A percentile compares a stretch with the other conserved stretches of the same genome.
Evolutionary conservation across 768 basidiomycete species (phyloP).

Genomic region (Lepiota brunneoincarnata): DNA sequence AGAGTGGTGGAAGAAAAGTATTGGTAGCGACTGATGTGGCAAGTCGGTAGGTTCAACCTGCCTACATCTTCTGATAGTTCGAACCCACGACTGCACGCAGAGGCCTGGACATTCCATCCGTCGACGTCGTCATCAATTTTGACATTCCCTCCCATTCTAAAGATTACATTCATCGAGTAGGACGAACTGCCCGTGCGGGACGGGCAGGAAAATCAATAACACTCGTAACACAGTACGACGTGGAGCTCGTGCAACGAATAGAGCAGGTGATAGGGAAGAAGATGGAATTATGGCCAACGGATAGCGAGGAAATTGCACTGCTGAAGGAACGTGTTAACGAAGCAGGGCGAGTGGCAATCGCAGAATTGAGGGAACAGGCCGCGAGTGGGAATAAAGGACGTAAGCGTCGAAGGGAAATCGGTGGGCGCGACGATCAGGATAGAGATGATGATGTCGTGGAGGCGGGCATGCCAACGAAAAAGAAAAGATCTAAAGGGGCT

Average conservation of each 20-base stretch:
- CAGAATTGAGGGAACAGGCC: constrained; percentile 73
- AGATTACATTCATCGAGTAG: constrained; percentile 98
- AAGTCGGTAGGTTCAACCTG: constrained; percentile 57
- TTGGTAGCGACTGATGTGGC: constrained; percentile 97
- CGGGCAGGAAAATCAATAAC: constrained; percentile 95
- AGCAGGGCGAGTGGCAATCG: constrained; percentile 73
- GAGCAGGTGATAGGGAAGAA: constrained; percentile 91
- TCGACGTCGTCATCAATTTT: constrained; percentile 97
- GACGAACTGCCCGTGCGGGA: constrained; percentile 97
- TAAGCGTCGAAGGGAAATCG: constrained; percentile 42
- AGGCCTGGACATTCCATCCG: constrained; percentile 93
- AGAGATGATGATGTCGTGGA: constrained; percentile 92
- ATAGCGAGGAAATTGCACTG: constrained; percentile 85
- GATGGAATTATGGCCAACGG: constrained; percentile 84
- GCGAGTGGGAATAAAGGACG: constrained; percentile 42
- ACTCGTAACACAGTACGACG: constrained; percentile 98
- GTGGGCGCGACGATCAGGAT: constrained; percentile 73
- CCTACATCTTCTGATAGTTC: background rate
- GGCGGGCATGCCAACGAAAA: constrained; percentile 77
- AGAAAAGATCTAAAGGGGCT: constrained; percentile 51
- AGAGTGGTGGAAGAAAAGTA: constrained; percentile 87
- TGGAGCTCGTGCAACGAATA: constrained; percentile 93
- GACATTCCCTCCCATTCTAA: constrained; percentile 98
- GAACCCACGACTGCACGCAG: constrained; percentile 31
- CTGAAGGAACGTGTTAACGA: constrained; percentile 88